Percentiles rank a stretch among this genome's conserved stretches.
These are phyloP conservation scores for Podospora anserina DNA, from an alignment of 495 filamentous ascomycete genomes.

Conservation along the genomic window DNA sequence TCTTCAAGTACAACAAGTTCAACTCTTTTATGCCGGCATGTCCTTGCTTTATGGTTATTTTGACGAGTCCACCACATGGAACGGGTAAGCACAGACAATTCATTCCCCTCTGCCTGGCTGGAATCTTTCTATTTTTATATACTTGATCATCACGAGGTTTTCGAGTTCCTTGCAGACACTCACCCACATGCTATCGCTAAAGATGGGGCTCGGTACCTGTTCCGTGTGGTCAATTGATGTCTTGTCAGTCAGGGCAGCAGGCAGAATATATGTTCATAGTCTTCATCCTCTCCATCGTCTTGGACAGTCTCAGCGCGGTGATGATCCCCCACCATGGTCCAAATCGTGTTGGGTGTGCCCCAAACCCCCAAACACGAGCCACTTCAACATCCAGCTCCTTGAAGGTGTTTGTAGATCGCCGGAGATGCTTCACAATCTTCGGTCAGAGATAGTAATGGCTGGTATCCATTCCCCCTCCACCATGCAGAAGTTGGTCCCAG, in stretches of 20 bases:
- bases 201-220: background rate
- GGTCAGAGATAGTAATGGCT: too few species aligned
- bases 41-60: background rate
- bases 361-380: too few species aligned
- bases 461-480: too few species aligned
- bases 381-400: too few species aligned
- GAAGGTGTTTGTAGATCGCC: too few species aligned
- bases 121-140: background rate
- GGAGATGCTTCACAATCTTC: too few species aligned
- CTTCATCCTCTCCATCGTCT: too few species aligned
- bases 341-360: background rate
- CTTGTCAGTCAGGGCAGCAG: too few species aligned
- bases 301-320: background rate
- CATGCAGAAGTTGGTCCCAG: too few species aligned
- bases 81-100: background rate
- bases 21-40: conserved; percentile 9
- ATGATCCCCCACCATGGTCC: background rate
- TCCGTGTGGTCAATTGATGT: background rate
- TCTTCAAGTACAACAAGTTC: background rate
- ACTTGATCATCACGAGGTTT: background rate
- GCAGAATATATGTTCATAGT: too few species aligned
- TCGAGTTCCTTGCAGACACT: background rate
- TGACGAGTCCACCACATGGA: background rate
- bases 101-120: background rate
- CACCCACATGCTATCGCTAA: background rate